These are phyloP conservation scores for Schoenoplectus tabernaemontani DNA, from an alignment of 202 grass and related monocot genomes.

Conservation along the genomic window DNA sequence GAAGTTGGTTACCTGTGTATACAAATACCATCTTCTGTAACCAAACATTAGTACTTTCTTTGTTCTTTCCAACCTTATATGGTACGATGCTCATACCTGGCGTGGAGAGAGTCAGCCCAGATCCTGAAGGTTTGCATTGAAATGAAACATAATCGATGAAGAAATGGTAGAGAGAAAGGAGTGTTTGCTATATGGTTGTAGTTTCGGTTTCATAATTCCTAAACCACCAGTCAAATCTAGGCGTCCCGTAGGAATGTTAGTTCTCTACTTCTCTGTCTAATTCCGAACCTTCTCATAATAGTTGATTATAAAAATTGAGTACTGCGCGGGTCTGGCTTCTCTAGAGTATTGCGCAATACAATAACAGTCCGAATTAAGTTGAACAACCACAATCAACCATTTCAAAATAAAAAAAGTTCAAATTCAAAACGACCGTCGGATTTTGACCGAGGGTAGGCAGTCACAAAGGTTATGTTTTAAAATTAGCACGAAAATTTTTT, in stretches of 20 bases:
- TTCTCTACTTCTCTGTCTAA: neutral
- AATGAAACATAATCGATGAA: neutral
- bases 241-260: neutral
- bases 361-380: too few relatives aligned
- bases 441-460: too few relatives aligned
- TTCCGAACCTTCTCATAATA: neutral
- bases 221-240: neutral
- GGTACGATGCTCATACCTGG: neutral
- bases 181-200: neutral
- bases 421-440: too few relatives aligned
- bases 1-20: slow-evolving; percentile 21
- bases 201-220: neutral
- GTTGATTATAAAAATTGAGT: too few relatives aligned
- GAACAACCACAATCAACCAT: too few relatives aligned
- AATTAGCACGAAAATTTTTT: too few relatives aligned
- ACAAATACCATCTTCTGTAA: slow-evolving; percentile 4
- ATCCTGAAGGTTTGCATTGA: neutral
- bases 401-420: too few relatives aligned
- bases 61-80: slow-evolving; percentile 3
- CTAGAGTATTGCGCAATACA: too few relatives aligned
- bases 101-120: neutral
- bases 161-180: neutral
- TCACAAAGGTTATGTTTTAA: too few relatives aligned
- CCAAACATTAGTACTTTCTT: neutral
- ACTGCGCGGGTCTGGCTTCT: too few relatives aligned